Evolutionary conservation across 2,329 filamentous ascomycete genomes (phyloP).

Genomic region (Nannizziopsis barbatae): DNA sequence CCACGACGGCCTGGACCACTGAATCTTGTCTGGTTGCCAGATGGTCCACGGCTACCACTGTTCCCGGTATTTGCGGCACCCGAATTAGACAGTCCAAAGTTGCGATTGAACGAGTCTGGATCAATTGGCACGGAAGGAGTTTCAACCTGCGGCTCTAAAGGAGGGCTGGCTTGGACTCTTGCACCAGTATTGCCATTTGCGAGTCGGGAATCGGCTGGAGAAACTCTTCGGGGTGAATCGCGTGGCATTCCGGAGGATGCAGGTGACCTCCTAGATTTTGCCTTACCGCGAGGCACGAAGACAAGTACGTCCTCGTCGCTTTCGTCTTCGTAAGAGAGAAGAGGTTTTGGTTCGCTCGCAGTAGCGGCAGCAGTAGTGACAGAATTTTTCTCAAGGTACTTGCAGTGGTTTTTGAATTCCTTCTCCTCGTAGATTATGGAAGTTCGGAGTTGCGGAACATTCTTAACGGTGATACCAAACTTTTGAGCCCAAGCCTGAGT

Average conservation of each 20-base stretch:
- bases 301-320: conserved; percentile 40
- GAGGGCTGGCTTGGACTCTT: conserved; percentile 17
- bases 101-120: conserved; percentile 39
- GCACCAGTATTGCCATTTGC: conserved; percentile 5
- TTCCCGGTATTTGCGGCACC: conserved; percentile 19
- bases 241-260: conserved; percentile 10
- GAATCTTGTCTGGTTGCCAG: conserved; percentile 26
- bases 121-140: conserved; percentile 39
- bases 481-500: conserved; percentile 38
- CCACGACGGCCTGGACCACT: conserved; percentile 26
- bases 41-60: conserved; percentile 25
- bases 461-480: conserved; percentile 38
- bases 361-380: conserved; percentile 1
- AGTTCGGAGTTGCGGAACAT: conserved; percentile 38
- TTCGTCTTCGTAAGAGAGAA: conserved; percentile 39
- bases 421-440: conserved; percentile 39
- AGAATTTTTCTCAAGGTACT: conserved; percentile 36
- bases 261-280: conserved; percentile 25
- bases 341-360: conserved; percentile 29
- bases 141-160: conserved; percentile 28
- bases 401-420: conserved; percentile 36
- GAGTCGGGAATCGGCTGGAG: conserved; percentile 13
- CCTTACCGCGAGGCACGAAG: conserved; percentile 35
- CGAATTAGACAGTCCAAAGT: conserved; percentile 25
- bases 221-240: conserved; percentile 21